These are phyloP conservation scores for Podaxis sp. DNA, from an alignment of 768 basidiomycete genomes.

Conservation along the genomic window DNA sequence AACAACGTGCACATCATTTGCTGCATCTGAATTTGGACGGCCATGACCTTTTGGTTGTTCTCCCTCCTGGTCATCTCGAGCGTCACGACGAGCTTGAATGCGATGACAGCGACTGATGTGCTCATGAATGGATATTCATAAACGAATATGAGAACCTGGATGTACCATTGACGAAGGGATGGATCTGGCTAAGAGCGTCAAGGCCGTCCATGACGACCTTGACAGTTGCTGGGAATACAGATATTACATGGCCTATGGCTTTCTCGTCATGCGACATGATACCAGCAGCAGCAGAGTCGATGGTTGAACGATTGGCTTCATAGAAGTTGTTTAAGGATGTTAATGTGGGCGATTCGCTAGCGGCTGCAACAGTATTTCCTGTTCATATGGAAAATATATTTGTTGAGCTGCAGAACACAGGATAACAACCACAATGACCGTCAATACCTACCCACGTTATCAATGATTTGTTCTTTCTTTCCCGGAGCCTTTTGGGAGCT, in stretches of 20 bases:
- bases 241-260: constrained; percentile 26
- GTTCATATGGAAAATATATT: not conserved
- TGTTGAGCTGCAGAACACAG: not conserved
- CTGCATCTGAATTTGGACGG: constrained; percentile 49
- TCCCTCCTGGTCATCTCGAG: constrained; percentile 49
- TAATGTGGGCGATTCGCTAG: not conserved
- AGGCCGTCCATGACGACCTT: constrained; percentile 32
- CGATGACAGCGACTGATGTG: constrained; percentile 41
- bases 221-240: constrained; percentile 27
- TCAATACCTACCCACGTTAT: not conserved
- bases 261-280: constrained; percentile 15
- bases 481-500: not conserved
- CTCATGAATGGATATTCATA: not conserved
- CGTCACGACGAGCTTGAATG: constrained; percentile 48
- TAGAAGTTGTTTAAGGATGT: constrained; percentile 23
- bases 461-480: constrained; percentile 3
- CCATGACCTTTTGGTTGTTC: constrained; percentile 49
- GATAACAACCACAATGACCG: no score
- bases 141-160: not conserved
- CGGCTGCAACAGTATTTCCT: not conserved
- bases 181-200: constrained; percentile 31
- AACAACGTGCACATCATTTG: constrained; percentile 48
- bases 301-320: constrained; percentile 18
- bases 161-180: constrained; percentile 37
- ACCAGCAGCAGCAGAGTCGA: constrained; percentile 9